Base-by-base conservation (phyloP, 306 rosid genomes). In the Phaseolus lunatus region DNA sequence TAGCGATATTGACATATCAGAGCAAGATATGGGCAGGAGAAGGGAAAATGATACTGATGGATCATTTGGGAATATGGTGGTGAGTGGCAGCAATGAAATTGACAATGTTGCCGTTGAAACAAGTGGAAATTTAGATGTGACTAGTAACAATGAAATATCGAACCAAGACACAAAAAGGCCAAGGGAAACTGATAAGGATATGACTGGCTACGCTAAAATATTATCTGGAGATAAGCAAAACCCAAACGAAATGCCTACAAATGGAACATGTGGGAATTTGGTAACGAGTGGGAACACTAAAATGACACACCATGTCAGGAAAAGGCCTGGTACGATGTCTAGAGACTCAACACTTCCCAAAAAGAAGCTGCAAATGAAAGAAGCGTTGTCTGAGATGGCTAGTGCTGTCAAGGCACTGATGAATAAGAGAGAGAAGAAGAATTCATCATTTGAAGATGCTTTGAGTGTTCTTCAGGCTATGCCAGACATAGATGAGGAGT, bases 401-500 rank as follows among this genome's bases (percentile, higher is more conserved):
- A 86, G 81, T 52, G 83, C 83, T 5, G 94, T 91, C n/a, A 82
- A 84, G 22, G 80, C 82, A 37, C 53, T 91, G 85, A 77, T 81
- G 69, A 66, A 75, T 49, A 80, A 80, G 76, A 67, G 67, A 18
- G 88, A 85, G 65, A 66, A 72, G 47, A 80, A 68, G 33, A 69
- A 56, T 29, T 62, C 64, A 67, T 62, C 85, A 33, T 72, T 86
- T 18, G 93, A 82, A 78, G 70, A 81, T 72, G 97, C 97, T 35
- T 37, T 89, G 12, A 85, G 82, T 82, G 94, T 85, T 6, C 91
- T 91, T 68, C 97, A 86, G 76, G 90, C 89, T 37, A 65, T 89
- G 72, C 90, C 92, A 0, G 92, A 86, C 68, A 80, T 91, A 43
- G 94, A 89, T 62, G 92, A 91, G 11, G 94, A 89, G 76, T 86